Conservation (phyloP, 1,284 basidiomycete species). For the Lentinus polychrous region DNA sequence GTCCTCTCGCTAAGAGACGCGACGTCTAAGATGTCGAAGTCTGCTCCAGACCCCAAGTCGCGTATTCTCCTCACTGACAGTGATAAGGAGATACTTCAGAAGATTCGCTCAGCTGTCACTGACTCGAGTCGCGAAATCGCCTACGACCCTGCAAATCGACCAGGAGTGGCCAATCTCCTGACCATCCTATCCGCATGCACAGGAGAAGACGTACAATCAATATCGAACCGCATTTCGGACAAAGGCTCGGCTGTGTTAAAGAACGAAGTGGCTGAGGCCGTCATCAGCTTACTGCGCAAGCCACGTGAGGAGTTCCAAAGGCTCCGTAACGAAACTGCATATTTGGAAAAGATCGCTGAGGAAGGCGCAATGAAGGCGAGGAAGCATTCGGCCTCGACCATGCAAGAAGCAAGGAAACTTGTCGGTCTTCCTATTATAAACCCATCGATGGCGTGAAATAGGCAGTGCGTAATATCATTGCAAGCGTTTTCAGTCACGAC, state of each 20-base stretch:
- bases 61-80: constrained; percentile 85
- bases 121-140: constrained; percentile 71
- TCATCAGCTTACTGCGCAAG: constrained; percentile 61
- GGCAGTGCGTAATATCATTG: too few species aligned
- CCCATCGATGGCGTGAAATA: neutral
- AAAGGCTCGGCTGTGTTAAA: constrained; percentile 71
- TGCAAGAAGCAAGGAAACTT: constrained; percentile 59
- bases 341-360: constrained; percentile 56
- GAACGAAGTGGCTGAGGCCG: constrained; percentile 62
- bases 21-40: constrained; percentile 92
- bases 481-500: neutral
- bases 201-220: constrained; percentile 37
- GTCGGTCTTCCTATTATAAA: constrained; percentile 45
- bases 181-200: constrained; percentile 70
- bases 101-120: constrained; percentile 81
- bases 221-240: constrained; percentile 45
- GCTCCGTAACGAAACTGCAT: constrained; percentile 54
- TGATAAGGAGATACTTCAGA: constrained; percentile 52
- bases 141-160: constrained; percentile 72
- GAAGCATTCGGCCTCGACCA: constrained; percentile 52
- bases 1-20: constrained; percentile 85
- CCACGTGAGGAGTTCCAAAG: constrained; percentile 70
- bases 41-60: constrained; percentile 72
- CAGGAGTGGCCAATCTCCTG: constrained; percentile 82
- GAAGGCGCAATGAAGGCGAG: constrained; percentile 64